Base-by-base conservation (phyloP, 2,329 filamentous ascomycete species). In the Exophiala dermatitidis region DNA sequence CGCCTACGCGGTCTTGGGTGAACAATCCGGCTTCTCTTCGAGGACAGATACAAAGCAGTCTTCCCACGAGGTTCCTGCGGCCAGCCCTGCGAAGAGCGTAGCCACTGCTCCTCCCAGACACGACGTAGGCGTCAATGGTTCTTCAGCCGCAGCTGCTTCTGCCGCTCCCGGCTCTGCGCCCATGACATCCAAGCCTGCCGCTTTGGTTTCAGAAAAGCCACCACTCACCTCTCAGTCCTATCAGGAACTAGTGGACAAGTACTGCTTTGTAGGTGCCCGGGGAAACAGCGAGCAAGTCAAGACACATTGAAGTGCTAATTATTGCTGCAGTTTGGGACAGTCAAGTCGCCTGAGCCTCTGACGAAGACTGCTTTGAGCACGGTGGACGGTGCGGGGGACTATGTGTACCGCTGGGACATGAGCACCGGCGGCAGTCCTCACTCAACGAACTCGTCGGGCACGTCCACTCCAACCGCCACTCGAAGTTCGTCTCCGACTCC, bases 191-290 rank as follows among this genome's bases (percentile, higher is more conserved):
- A 72, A 77, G 50, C 81, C 71, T 66, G 79, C 72, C 75, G 79
- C 66, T 68, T 77, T 75, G 63, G 73, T 78, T 9, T 75, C 77
- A 37, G 79, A 80, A 65, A 82, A 85, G 66, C 83, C 84, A 42
- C 77, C 81, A 65, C 84, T 95, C 61, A 82, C 90, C 56, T 94
- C 90, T 60, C 84, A 88, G 56, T 90, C 91, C 56, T 97, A 98
- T 70, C 88, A 94, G 73, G 93, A 98, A 73, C 81, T 98, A 61
- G 86, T 98, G 71, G 90, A 95, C 77, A 96, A 95, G 77, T 98
- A 95, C 79, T 98, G 93, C 80, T 98, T 97, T 82, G 91, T 96
- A 91, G 83, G 91, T 95, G 79, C 79, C 67, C 71, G 71, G 56
- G 50, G 60, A 54, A 62, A 60, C 45, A 61, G 57, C 59, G 54